phyloP scores from a whole-genome alignment of 352 stramenopile species.

The Globisporangium cystogenes region DNA sequence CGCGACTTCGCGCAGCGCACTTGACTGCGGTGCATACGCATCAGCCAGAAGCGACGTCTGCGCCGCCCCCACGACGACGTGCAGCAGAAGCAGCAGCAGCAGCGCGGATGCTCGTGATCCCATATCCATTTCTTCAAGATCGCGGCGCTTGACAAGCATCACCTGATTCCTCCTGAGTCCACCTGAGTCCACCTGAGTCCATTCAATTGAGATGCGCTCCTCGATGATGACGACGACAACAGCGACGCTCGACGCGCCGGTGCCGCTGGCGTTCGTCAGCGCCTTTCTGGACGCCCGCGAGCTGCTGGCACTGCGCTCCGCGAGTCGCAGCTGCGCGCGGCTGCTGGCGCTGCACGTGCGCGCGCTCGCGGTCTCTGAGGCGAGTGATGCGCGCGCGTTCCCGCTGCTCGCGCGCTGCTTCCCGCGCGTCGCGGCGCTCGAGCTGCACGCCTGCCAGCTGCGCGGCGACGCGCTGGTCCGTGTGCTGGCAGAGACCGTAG shows the following conservation, averaged over 20 bases:
- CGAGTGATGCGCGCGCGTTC: slow-evolving; percentile 1
- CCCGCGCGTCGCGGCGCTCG: slow-evolving; percentile 5
- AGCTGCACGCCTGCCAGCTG: slow-evolving; percentile 4
- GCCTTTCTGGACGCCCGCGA: slow-evolving; percentile 5
- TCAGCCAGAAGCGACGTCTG: background rate
- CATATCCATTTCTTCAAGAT: too few species aligned
- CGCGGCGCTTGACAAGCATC: too few species aligned
- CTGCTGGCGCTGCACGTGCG: slow-evolving; percentile 8
- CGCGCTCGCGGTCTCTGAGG: slow-evolving; percentile 4
- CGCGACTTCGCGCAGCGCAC: background rate
- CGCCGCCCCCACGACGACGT: too few species aligned
- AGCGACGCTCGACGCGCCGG: slow-evolving; percentile 1
- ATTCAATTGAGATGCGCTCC: too few species aligned
- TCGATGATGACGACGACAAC: too few species aligned
- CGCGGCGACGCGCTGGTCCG: background rate
- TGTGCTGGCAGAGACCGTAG: background rate
- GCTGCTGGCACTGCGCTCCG: slow-evolving; percentile 3
- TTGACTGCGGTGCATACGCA: background rate
- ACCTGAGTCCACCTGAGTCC: too few species aligned
- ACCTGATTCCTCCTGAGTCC: too few species aligned
- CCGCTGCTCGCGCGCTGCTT: slow-evolving; percentile 8
- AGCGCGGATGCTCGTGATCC: background rate
- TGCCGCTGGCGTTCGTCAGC: slow-evolving; percentile 5
- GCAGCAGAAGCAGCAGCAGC: background rate
- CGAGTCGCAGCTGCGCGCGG: slow-evolving; percentile 3